Conservation (phyloP, 2,329 filamentous ascomycete genomes). For the Zymoseptoria brevis region DNA sequence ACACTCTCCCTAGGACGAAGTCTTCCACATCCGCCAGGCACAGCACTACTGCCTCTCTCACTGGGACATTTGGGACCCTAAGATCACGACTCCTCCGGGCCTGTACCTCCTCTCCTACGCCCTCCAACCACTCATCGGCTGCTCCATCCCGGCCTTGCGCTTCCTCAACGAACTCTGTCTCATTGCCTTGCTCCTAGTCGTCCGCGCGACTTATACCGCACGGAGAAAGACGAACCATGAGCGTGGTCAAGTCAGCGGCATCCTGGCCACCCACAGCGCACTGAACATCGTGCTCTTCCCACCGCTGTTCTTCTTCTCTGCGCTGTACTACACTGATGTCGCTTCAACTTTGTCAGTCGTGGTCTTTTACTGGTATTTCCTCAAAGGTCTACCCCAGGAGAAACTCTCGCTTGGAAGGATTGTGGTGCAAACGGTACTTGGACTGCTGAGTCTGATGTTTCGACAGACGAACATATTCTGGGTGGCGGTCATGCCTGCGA, state of each 20-base stretch:
- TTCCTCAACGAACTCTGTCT: slow-evolving; percentile 33
- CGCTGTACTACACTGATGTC: slow-evolving; percentile 90
- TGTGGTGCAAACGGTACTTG: slow-evolving; percentile 42
- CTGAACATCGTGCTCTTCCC: slow-evolving; percentile 81
- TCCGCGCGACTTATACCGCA: slow-evolving; percentile 21
- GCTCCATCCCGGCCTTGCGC: slow-evolving; percentile 33
- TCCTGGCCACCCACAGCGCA: slow-evolving; percentile 46
- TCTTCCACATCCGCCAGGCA: slow-evolving; percentile 86
- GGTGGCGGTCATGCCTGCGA: slow-evolving; percentile 71
- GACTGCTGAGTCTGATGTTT: slow-evolving; percentile 63
- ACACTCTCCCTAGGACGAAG: slow-evolving; percentile 57
- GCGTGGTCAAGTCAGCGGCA: slow-evolving; percentile 4
- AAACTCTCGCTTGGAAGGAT: slow-evolving; percentile 13
- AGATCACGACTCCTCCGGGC: slow-evolving; percentile 93
- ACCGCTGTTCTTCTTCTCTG: slow-evolving; percentile 90
- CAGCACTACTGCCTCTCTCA: slow-evolving; percentile 73
- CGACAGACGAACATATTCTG: slow-evolving; percentile 97
- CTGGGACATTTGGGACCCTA: slow-evolving; percentile 81
- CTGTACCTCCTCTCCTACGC: slow-evolving; percentile 45
- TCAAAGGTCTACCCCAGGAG: slow-evolving; percentile 28
- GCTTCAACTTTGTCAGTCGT: slow-evolving; percentile 71
- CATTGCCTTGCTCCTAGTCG: slow-evolving; percentile 27
- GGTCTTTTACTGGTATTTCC: slow-evolving; percentile 51
- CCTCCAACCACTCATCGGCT: slow-evolving; percentile 30
- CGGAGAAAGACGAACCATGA: slow-evolving; percentile 14